These are phyloP conservation scores for Plasmodium fragile DNA, from an alignment of 169 alveolate species.

Conservation along the genomic window DNA sequence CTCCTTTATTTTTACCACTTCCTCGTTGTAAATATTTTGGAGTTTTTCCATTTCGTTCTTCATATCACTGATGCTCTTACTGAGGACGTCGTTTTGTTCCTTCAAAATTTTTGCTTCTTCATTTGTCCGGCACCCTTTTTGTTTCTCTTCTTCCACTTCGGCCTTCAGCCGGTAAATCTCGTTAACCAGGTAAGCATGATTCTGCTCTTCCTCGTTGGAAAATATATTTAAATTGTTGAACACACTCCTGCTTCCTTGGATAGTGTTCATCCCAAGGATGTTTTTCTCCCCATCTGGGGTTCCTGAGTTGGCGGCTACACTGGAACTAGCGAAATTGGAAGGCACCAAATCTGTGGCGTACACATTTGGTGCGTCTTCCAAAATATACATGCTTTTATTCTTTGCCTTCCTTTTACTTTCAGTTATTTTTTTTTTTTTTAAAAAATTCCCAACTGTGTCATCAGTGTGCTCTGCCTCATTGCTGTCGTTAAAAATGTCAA, in stretches of 20 bases:
- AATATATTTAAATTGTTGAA: background rate
- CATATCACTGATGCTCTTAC: constrained; percentile 46
- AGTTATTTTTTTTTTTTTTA: constrained; percentile 20
- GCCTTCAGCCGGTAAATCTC: constrained; percentile 36
- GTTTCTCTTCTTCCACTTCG: constrained; percentile 27
- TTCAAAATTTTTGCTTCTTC: constrained; percentile 26
- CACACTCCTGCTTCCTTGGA: background rate
- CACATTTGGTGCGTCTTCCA: constrained; percentile 2
- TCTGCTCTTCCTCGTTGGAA: background rate
- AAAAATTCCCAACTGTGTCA: background rate
- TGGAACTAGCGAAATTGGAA: background rate
- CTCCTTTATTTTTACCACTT: constrained; percentile 35
- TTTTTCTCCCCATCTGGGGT: background rate
- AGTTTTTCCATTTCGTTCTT: constrained; percentile 44
- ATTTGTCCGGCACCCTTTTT: constrained; percentile 34
- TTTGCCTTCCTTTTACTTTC: constrained; percentile 4
- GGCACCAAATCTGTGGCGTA: background rate
- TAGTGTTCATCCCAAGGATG: background rate
- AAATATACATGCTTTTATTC: background rate
- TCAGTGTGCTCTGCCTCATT: constrained; percentile 31
- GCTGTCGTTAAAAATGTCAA: constrained; percentile 50
- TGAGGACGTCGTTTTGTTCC: constrained; percentile 14
- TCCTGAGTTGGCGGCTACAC: background rate
- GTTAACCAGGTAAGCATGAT: background rate
- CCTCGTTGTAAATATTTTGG: constrained; percentile 63